A percentile compares a stretch with the other conserved stretches of the same genome.
Conservation (phyloP, 176 grass and related monocot genomes). For the Ampelocalamus luodianensis region DNA sequence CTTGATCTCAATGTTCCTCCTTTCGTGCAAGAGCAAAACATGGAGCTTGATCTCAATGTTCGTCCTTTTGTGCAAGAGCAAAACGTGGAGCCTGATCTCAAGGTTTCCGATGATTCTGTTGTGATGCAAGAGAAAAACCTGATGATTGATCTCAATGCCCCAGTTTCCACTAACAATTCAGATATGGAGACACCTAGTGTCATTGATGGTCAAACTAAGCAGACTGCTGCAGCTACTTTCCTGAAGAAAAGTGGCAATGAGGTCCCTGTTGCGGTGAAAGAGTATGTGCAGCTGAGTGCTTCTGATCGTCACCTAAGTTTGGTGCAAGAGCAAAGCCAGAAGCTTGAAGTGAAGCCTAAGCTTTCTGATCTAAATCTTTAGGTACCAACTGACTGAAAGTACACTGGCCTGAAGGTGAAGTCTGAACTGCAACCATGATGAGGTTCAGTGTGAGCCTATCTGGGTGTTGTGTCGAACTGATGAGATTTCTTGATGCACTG, state of each 20-base stretch:
- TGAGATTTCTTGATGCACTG: not conserved
- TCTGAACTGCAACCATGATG: not conserved
- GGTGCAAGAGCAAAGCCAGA: not conserved
- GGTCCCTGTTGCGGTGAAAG: not conserved
- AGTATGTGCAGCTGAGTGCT: not conserved
- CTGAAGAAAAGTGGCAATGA: constrained; percentile 16
- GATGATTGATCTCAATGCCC: not conserved
- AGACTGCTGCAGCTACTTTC: not conserved
- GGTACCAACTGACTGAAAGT: not conserved
- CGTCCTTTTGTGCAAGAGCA: too few species aligned
- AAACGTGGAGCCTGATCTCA: not conserved
- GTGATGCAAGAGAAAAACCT: not conserved
- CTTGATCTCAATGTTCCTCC: not conserved
- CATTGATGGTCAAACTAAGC: not conserved
- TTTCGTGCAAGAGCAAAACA: too few species aligned
- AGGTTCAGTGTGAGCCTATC: not conserved
- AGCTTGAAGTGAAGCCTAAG: not conserved
- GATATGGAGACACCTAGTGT: not conserved
- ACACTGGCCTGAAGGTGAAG: not conserved
- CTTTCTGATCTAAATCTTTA: constrained; percentile 7
- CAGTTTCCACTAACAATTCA: not conserved
- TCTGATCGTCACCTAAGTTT: not conserved
- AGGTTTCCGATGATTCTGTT: not conserved
- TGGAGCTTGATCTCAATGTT: too few species aligned
- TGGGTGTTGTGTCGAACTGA: not conserved